Base-by-base conservation (phyloP, 192 early-diverging fungal genomes). In the Coemansia sp. region DNA sequence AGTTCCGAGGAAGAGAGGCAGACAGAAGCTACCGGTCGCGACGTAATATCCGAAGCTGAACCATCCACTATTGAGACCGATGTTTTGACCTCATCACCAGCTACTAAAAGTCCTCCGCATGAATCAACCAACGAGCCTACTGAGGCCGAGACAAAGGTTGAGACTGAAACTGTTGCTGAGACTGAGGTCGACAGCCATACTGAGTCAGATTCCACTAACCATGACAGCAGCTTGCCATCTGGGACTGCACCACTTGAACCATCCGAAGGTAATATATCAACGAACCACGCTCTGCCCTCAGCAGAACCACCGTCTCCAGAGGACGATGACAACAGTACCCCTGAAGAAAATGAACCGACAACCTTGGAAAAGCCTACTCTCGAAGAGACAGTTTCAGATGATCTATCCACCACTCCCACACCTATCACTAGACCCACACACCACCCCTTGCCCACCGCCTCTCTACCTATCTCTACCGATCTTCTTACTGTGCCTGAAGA, bases 241-340 rank as follows among this genome's bases (percentile, higher is more conserved):
- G 21, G 10, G 21, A 22, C 10, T 26, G 6, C 12, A 12, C 13
- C 19, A 22, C 1, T 54, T 9, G 51, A 54, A 49, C 8, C 54
- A 9, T 56, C 54, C 12, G 21, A 56, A 56, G 54, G 54, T 56
- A 56, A 56, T 36, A 56, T 56, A 26, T 56, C 54, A 19, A 18
- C 26, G 22, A 36, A 7, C 26, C 21, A 56, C 26, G 32, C 22
- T 8, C 2, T 37, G 57, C 16, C 37, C 57, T 37, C 39, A 37
- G 13, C 39, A 40, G 57, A 37, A 5, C 1, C 36, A 41, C 40
- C 57, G 12, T 41, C 37, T 26, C 7, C 26, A 7, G 13, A 9
- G 15, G 12, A 59, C 39, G 11, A 59, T n/a, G 57, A 10, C 15
- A 56, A 26, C 13, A 36, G 54, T 56, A 26, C 26, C 54, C 32